phyloP scores from a whole-genome alignment of 2,329 filamentous ascomycete species.

The Magnaporthales sp. region DNA sequence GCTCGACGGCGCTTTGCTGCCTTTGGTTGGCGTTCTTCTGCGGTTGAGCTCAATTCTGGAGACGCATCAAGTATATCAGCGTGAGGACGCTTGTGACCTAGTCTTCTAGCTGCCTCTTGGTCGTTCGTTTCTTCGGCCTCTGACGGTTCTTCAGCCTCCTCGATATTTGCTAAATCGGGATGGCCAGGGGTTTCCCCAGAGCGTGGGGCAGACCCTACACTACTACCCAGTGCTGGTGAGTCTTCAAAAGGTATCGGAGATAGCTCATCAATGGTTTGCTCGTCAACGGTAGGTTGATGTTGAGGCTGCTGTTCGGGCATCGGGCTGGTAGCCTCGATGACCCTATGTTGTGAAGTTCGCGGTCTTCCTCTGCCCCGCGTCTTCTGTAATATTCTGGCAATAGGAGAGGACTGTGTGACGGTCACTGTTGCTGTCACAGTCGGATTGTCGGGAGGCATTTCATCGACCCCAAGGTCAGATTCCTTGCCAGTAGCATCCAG shows the following conservation, averaged over 20 bases:
- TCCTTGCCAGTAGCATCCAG: not conserved
- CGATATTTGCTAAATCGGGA: constrained; percentile 13
- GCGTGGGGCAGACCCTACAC: constrained; percentile 9
- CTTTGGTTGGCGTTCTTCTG: constrained; percentile 18
- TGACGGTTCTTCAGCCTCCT: constrained; percentile 13
- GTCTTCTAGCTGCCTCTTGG: constrained; percentile 29
- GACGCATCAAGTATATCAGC: constrained; percentile 27
- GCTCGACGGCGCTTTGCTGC: constrained; percentile 18
- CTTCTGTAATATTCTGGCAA: not conserved
- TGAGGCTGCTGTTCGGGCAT: not conserved
- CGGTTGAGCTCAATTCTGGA: constrained; percentile 29
- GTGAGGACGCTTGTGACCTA: constrained; percentile 35
- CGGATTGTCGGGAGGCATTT: constrained; percentile 11
- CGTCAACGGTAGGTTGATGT: not conserved
- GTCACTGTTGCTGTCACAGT: not conserved
- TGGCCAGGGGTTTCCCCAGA: not conserved
- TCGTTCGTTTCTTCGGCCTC: constrained; percentile 35
- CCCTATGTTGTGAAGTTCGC: not conserved
- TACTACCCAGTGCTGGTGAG: constrained; percentile 15
- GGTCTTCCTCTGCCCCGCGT: not conserved
- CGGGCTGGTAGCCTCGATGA: not conserved
- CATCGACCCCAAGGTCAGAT: constrained; percentile 1
- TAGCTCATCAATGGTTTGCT: not conserved
- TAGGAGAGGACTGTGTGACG: constrained; percentile 4
- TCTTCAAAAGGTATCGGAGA: constrained; percentile 7